Base-by-base conservation (phyloP, 768 basidiomycete species). In the Tulasnella sp. region DNA sequence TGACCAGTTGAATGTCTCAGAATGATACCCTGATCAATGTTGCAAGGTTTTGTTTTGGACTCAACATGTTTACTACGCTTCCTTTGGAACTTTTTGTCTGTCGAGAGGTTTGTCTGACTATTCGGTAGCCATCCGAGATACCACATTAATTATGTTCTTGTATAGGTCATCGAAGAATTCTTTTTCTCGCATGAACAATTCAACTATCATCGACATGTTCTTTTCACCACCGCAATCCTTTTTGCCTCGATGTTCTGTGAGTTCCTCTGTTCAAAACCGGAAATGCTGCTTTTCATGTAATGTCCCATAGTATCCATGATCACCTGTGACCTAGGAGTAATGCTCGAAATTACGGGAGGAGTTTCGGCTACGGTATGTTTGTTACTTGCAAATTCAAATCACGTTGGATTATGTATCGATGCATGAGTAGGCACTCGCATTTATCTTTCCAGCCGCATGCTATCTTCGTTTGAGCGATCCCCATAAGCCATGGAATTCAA, bases 281-380 rank as follows among this genome's bases (percentile, higher is more conserved):
- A 45, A 44, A 46, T 46, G 12, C 24, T 39, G n/a, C 41, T 31
- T 19, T 20, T 15, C n/a, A 33, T 25, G 25, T 48, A n/a, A 10
- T 47, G 39, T 28, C 48, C 32, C 43, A 12, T 61, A 92, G 91
- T 95, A 53, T 78, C 93, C 4, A 72, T 96, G 48, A 72, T 91
- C 52, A 96, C 93, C 1, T 95, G 91, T 62, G 93, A 99, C 64
- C 75, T 99, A 12, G 95, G 95, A n/a, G 83, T 96, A 39, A 95
- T 93, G 69, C 80, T 99, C 33, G 95, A 99, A 69, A 84, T 99
- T 37, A 92, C 91, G 0, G 95, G 95, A n/a, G 93, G 93, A n/a
- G 75, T 87, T 9, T 87, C 87, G 12, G 87, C 87, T 4, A 89
- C 49, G 8, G 47, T 48, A n/a, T 27, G 47, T 48, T 10, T 6